Conservation (phyloP, 331 rosid species). For the Prunus yedoensis region DNA sequence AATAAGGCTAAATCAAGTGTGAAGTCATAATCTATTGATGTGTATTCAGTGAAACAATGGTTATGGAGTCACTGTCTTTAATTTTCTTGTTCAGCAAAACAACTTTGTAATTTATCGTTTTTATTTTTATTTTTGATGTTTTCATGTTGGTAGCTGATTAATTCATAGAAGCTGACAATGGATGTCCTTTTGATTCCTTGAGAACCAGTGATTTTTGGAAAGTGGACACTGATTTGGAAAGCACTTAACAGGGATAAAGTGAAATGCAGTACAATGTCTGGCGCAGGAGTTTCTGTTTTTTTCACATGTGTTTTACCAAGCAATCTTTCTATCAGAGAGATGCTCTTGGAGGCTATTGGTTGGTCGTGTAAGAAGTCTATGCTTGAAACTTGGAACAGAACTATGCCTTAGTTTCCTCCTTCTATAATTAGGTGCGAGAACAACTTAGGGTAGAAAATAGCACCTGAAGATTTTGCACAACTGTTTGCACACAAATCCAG, state of each 20-base stretch:
- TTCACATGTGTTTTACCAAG: background rate
- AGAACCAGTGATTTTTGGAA: background rate
- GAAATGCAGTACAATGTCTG: background rate
- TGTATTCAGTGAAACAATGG: too few species aligned
- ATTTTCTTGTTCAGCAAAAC: background rate
- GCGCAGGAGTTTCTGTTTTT: background rate
- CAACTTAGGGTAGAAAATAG: background rate
- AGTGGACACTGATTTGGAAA: slow-evolving; percentile 7
- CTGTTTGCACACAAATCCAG: background rate
- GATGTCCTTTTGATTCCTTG: background rate
- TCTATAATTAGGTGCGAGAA: background rate
- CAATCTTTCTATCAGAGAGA: background rate
- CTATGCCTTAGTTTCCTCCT: background rate
- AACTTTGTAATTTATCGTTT: too few species aligned
- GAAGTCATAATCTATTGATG: too few species aligned
- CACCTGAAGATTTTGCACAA: background rate
- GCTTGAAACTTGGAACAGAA: background rate
- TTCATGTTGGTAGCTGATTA: background rate
- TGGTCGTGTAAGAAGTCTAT: background rate
- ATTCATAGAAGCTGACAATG: background rate
- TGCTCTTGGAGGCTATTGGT: slow-evolving; percentile 12
- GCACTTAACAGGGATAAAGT: slow-evolving; percentile 9
- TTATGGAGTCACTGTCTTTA: background rate
- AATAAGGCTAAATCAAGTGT: too few species aligned
- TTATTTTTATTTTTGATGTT: background rate